Base-by-base conservation (phyloP, 495 filamentous ascomycete genomes). In the Penicillium coffeae region DNA sequence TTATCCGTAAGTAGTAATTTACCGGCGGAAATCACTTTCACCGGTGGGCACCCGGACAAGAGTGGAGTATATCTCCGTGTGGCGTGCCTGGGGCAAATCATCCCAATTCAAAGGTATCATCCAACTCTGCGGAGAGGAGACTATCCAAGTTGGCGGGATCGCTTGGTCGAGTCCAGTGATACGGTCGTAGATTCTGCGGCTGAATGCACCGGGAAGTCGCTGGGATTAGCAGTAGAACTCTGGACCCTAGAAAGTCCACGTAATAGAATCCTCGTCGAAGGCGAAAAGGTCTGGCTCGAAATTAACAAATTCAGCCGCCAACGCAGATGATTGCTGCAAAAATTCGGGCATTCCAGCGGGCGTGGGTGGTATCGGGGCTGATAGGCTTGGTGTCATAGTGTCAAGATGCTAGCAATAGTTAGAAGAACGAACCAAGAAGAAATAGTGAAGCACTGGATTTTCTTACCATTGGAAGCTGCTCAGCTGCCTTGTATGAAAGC, bases 171-270 rank as follows among this genome's bases (percentile, higher is more conserved):
- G n/a, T n/a, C n/a, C n/a, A n/a, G n/a, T n/a, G n/a, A n/a, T n/a
- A n/a, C n/a, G n/a, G n/a, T n/a, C n/a, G n/a, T n/a, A n/a, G n/a
- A n/a, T n/a, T n/a, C n/a, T n/a, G n/a, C n/a, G n/a, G n/a, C n/a
- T n/a, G n/a, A n/a, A n/a, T n/a, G n/a, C n/a, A n/a, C n/a, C n/a
- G n/a, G n/a, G n/a, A n/a, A n/a, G n/a, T n/a, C n/a, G n/a, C n/a
- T n/a, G n/a, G n/a, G n/a, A n/a, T n/a, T n/a, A n/a, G n/a, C n/a
- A n/a, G n/a, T n/a, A n/a, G n/a, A n/a, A n/a, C n/a, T n/a, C n/a
- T n/a, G n/a, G n/a, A n/a, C n/a, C n/a, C n/a, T 37, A 63, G 13
- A 50, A 25, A 37, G 58, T 58, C 57, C 57, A 60, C 33, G 47
- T 49, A 21, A 61, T 52, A 1, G 54, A 45, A 9, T 27, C 57